These are phyloP conservation scores for Neofusicoccum laricinum DNA, from an alignment of 2,329 filamentous ascomycete genomes.

Conservation along the genomic window DNA sequence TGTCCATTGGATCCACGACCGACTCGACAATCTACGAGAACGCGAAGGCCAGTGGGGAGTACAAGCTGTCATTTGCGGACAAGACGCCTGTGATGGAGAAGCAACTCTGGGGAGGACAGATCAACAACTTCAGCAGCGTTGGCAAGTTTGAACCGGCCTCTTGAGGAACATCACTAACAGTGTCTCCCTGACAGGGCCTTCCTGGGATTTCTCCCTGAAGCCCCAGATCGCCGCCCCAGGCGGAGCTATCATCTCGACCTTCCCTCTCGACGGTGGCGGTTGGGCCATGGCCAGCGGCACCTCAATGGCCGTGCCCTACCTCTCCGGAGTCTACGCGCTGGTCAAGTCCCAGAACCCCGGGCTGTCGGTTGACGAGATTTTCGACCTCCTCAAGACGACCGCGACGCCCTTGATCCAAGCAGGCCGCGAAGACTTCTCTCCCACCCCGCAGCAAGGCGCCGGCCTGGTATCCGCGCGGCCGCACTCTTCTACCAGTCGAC, in stretches of 20 bases:
- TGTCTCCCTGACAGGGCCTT: constrained; percentile 47
- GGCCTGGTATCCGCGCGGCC: constrained; percentile 22
- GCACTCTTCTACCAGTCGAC: constrained; percentile 21
- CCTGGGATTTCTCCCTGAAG: constrained; percentile 57
- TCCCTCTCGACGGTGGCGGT: constrained; percentile 38
- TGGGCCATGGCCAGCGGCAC: constrained; percentile 56
- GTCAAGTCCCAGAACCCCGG: background rate
- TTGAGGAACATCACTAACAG: background rate
- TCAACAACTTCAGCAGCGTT: constrained; percentile 2
- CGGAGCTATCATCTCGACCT: constrained; percentile 59
- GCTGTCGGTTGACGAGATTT: constrained; percentile 19
- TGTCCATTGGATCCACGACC: background rate
- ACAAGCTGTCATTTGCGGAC: background rate
- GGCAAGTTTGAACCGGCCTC: background rate
- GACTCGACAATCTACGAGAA: background rate
- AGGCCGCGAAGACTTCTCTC: constrained; percentile 3
- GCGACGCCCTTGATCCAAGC: constrained; percentile 22
- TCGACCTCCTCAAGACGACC: constrained; percentile 21
- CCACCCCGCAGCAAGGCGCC: constrained; percentile 25
- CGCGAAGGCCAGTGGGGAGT: background rate
- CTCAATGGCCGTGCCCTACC: constrained; percentile 40
- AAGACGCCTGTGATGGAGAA: background rate
- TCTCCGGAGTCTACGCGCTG: constrained; percentile 22
- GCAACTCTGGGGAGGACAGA: background rate
- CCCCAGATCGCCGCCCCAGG: constrained; percentile 57